Base-by-base conservation (phyloP, 805 yeast genomes). In the Myxozyma neotropica region DNA sequence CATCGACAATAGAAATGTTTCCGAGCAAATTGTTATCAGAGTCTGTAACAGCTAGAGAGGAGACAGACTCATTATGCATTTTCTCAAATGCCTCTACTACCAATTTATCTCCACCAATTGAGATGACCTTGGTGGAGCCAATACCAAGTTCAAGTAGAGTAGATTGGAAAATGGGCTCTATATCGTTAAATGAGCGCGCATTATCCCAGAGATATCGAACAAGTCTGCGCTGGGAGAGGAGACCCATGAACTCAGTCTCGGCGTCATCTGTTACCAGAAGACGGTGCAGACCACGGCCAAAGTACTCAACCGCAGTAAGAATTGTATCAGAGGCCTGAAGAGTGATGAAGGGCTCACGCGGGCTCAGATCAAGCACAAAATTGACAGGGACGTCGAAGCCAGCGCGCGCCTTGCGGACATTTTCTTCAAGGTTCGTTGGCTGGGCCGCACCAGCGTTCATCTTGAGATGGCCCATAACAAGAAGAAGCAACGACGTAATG, bases 201-300 rank as follows among this genome's bases (percentile, higher is more conserved):
- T 94, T 89, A 59, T 89, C 96, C 97, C 98, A 93, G 56, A 93
- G 76, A 72, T 83, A 93, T 68, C 83, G 83, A 55, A 93, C 82
- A 67, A 90, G 77, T 69, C 98, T 83, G 72, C 99, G 85, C 76
- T 93, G 99, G 0, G 97, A 89, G 47, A 94, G 78, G 12, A 93
- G 83, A 58, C 98, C 98, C 1, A 87, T 83, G 51, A 92, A 84
- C 36, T 60, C 63, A 4, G 29, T 31, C 24, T 81, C 78, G 50
- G 77, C 74, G 49, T 77, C 80, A 17, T 75, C 73, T 23, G 87
- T 80, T 57, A 92, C 88, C 10, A 97, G 96, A 21, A 93, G 83
- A 71, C 99, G 81, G 75, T 94, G 99, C 2, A 92, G 96, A 21
- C 99, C 99, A 40, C 88, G 83, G n/a, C 97, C 98, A 62, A 93